phyloP scores from a whole-genome alignment of 495 filamentous ascomycete species.

The Aspergillus baeticus region DNA sequence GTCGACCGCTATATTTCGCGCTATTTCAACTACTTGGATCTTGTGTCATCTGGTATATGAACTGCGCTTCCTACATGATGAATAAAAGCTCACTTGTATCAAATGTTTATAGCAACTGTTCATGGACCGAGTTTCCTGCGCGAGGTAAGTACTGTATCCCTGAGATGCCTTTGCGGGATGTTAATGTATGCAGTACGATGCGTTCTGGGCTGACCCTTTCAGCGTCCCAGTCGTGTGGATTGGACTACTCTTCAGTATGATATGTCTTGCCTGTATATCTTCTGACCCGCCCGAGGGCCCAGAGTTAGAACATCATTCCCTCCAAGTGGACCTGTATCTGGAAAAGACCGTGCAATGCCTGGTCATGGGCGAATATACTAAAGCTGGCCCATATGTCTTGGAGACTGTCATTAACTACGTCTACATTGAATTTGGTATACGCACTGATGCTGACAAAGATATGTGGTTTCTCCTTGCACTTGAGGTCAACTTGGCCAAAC shows the following conservation, averaged over 20 bases:
- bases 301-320: slow-evolving; percentile 15
- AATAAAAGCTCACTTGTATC: background rate
- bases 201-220: slow-evolving; percentile 30
- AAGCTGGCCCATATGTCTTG: slow-evolving; percentile 21
- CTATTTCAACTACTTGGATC: slow-evolving; percentile 25
- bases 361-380: slow-evolving; percentile 27
- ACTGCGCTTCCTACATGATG: background rate
- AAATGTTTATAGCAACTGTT: slow-evolving; percentile 11
- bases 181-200: slow-evolving; percentile 23
- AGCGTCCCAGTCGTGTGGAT: slow-evolving; percentile 25
- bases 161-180: background rate
- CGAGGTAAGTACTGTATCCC: slow-evolving; percentile 17
- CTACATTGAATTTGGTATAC: slow-evolving; percentile 19
- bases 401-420: slow-evolving; percentile 31
- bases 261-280: slow-evolving; percentile 20
- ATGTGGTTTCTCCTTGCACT: slow-evolving; percentile 25
- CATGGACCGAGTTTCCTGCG: slow-evolving; percentile 22
- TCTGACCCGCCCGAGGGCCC: slow-evolving; percentile 4
- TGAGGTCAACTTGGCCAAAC: slow-evolving; percentile 25
- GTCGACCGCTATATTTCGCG: slow-evolving; percentile 31
- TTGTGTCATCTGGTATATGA: slow-evolving; percentile 24
- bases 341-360: slow-evolving; percentile 33
- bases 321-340: slow-evolving; percentile 21
- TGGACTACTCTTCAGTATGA: slow-evolving; percentile 31
- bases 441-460: slow-evolving; percentile 18